A percentile compares a stretch with the other conserved stretches of the same genome.
Conservation (phyloP, 2,329 filamentous ascomycete genomes). For the Stromatinia cepivora region DNA sequence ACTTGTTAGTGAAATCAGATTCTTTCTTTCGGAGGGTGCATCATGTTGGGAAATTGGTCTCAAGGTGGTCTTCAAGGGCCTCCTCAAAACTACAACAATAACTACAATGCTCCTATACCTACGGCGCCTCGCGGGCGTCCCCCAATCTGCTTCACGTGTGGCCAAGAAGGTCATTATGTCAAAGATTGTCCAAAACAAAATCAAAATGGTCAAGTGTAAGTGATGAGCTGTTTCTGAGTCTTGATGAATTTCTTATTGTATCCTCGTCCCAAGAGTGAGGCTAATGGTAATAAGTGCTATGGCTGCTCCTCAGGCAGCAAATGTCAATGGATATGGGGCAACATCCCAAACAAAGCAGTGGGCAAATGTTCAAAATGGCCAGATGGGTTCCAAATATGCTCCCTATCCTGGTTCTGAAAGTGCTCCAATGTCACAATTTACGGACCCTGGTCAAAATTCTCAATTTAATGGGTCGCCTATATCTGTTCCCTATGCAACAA, state of each 20-base stretch:
- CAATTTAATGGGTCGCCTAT: constrained; percentile 13
- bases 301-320: constrained; percentile 13
- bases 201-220: constrained; percentile 53
- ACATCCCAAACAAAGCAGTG: constrained; percentile 21
- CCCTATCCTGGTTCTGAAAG: constrained; percentile 6
- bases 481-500: constrained; percentile 24
- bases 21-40: constrained; percentile 19
- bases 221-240: constrained; percentile 29
- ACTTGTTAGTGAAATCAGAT: constrained; percentile 24
- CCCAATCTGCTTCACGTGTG: constrained; percentile 56
- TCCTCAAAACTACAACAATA: constrained; percentile 26
- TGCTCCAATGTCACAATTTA: constrained; percentile 13
- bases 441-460: constrained; percentile 5
- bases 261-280: neutral
- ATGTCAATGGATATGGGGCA: constrained; percentile 12
- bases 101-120: constrained; percentile 16
- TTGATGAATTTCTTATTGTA: constrained; percentile 12
- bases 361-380: constrained; percentile 22
- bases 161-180: constrained; percentile 52
- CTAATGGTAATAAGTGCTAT: constrained; percentile 25
- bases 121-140: constrained; percentile 32
- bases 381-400: constrained; percentile 26
- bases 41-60: constrained; percentile 35
- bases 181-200: constrained; percentile 55
- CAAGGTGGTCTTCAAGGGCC: constrained; percentile 29